phyloP scores from a whole-genome alignment of 2,329 filamentous ascomycete genomes.

The Ophiostoma sp. region DNA sequence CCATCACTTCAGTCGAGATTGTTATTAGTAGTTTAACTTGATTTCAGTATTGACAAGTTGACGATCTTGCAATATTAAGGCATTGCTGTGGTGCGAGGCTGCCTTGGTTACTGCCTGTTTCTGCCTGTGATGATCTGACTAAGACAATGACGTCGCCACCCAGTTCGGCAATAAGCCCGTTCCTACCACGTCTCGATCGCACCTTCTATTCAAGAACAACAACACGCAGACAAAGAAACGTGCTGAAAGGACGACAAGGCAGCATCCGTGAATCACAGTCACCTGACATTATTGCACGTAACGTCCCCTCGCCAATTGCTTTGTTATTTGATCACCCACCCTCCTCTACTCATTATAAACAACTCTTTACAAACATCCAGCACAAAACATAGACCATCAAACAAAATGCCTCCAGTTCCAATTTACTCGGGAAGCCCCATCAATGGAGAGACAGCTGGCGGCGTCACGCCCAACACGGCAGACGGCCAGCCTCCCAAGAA shows the following conservation, averaged over 20 bases:
- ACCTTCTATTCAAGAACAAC: neutral
- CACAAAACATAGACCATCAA: neutral
- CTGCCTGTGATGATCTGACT: constrained; percentile 8
- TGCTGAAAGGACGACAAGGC: neutral
- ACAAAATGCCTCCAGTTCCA: constrained; percentile 55
- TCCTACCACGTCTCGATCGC: neutral
- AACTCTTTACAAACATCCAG: neutral
- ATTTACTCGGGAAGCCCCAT: constrained; percentile 57
- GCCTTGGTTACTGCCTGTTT: neutral
- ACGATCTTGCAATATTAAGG: neutral
- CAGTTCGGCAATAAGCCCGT: neutral
- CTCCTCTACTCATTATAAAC: neutral
- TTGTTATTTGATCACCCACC: neutral
- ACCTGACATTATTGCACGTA: neutral
- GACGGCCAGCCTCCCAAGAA: constrained; percentile 16
- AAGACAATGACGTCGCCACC: constrained; percentile 25
- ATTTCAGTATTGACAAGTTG: neutral
- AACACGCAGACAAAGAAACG: constrained; percentile 7
- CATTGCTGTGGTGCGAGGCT: neutral
- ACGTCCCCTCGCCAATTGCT: neutral
- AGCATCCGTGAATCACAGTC: constrained; percentile 1
- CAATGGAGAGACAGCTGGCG: constrained; percentile 50
- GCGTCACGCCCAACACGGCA: constrained; percentile 43
- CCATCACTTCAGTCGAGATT: too few species aligned
- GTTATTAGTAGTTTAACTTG: neutral